Conservation (phyloP, 305 asterid genomes). For the Fraxinus sp. region DNA sequence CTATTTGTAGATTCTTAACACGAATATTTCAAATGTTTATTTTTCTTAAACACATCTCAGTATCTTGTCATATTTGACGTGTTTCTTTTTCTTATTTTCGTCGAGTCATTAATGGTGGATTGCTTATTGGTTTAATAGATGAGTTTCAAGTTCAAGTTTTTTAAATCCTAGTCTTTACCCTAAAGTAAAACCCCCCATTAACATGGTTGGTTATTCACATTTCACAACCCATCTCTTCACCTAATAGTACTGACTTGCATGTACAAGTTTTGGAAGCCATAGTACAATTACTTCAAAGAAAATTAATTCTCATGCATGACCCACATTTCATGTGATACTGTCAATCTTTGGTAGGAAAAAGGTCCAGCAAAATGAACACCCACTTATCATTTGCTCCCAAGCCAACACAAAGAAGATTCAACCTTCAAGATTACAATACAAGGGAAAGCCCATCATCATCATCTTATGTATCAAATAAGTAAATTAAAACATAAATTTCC, state of each 20-base stretch:
- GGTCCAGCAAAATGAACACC: conserved; percentile 38
- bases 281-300: conserved; percentile 41
- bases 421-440: conserved; percentile 17
- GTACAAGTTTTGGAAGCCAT: conserved; percentile 29
- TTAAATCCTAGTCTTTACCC: conserved; percentile 48
- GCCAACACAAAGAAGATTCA: conserved; percentile 23
- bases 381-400: conserved; percentile 40
- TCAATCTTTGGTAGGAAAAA: conserved; percentile 33
- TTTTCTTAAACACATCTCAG: background rate
- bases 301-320: conserved; percentile 29
- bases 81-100: background rate
- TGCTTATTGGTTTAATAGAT: too few relatives aligned
- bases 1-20: background rate
- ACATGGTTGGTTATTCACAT: conserved; percentile 46
- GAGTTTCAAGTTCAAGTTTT: conserved; percentile 33
- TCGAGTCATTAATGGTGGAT: background rate
- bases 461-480: background rate
- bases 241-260: conserved; percentile 26
- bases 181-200: conserved; percentile 36
- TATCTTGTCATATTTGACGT: background rate
- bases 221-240: conserved; percentile 33
- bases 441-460: conserved; percentile 26
- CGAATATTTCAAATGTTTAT: background rate
- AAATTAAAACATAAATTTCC: background rate
- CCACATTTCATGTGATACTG: conserved; percentile 51